A percentile compares a stretch with the other conserved stretches of the same genome.
Conservation (phyloP, 768 basidiomycete species). For the Lactarius hatsudake region DNA sequence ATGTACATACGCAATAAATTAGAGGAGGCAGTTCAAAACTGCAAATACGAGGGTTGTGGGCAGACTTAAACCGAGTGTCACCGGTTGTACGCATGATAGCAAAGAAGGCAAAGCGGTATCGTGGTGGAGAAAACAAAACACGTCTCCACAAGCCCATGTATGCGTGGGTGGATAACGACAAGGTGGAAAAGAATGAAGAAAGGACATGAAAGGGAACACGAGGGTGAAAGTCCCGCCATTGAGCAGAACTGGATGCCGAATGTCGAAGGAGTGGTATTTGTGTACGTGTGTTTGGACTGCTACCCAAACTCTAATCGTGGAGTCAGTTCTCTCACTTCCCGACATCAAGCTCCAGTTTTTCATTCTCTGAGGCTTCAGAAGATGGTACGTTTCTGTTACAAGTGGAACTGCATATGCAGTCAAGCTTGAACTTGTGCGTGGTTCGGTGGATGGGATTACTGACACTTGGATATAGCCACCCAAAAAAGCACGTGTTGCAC, state of each 20-base stretch:
- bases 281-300: slow-evolving; percentile 9
- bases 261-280: neutral
- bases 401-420: neutral
- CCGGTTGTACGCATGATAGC: neutral
- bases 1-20: neutral
- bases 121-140: neutral
- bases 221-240: neutral
- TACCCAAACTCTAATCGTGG: slow-evolving; percentile 7
- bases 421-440: neutral
- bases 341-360: neutral
- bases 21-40: neutral
- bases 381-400: slow-evolving; percentile 16
- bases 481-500: slow-evolving; percentile 77
- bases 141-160: neutral
- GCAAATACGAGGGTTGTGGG: neutral
- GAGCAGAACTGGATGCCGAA: no score
- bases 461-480: slow-evolving; percentile 70
- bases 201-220: neutral
- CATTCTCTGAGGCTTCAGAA: slow-evolving; percentile 2
- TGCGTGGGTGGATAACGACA: neutral
- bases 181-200: neutral
- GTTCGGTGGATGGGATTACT: slow-evolving; percentile 51
- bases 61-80: neutral
- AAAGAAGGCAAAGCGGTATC: neutral
- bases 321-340: neutral